Base-by-base conservation (phyloP, 768 basidiomycete genomes). In the Lactifluus subvellereus region DNA sequence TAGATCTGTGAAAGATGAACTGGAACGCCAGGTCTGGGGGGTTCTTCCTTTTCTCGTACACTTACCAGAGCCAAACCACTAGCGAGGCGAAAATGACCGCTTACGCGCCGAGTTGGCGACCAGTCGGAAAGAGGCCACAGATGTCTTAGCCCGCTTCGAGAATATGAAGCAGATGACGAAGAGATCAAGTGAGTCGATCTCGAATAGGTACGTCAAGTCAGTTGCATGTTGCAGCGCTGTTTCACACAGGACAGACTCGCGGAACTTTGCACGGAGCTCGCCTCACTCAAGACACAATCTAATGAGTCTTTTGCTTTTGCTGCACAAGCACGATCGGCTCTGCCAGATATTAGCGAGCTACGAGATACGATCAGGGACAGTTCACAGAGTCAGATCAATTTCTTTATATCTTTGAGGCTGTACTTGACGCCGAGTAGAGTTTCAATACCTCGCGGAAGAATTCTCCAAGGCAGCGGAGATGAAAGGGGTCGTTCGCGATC, bases 301-400 rank as follows among this genome's bases (percentile, higher is more conserved):
- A 54, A 59, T 14, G 65, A 67, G 30, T 59, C 35, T 30, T 68
- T 68, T 38, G 47, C 55, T 51, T 66, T 67, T 37, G 67, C 67
- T 16, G 37, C 42, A 14, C 45, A 68, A 13, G 61, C 60, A 45
- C 67, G 61, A 22, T 60, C 52, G 10, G 53, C 54, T 18, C 47
- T 68, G 5, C 59, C 61, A 53, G 67, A 63, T n/a, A 57, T 66
- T 13, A 50, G 22, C 14, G 59, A 57, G 8, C 42, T 68, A 33
- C 55, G 65, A 37, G n/a, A 22, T 43, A 58, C 40, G 16, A 51
- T 68, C 20, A 61, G 60, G 5, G 50, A 62, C 38, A 68, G 43
- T 50, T 56, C 48, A 20, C 54, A 56, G 38, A 62, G 67, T 68
- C 32, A 33, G 62, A 18, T 22, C 20, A 8, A 57, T 20, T 40